Evolutionary conservation across 352 stramenopile species (phyloP), one percentile per base, ranked within the genome.

Genomic region (Pythium scleroteichum): DNA sequence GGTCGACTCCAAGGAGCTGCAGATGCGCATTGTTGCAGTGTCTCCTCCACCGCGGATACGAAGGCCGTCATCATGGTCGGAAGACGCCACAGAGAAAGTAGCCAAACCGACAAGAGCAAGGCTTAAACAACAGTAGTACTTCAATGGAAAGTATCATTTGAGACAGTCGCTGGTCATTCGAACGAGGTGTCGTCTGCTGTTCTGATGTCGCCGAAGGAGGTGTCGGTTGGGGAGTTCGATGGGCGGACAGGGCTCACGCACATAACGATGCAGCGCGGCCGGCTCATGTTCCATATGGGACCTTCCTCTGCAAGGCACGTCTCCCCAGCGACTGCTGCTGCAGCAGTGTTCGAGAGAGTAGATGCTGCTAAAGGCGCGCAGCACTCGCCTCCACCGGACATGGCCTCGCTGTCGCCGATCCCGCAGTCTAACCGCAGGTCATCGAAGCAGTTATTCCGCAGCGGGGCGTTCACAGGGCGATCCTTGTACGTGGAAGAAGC

Each of bases 241-340:
- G 38, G 50, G 1, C 50, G 40, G 26, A 78, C 77, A 53, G 78
- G 80, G 14, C 73, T 92, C 64, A 91, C 81, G 40, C 66, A 80
- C 53, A 68, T 94, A 26, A 91, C 81, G 53, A 68, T 76, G 19
- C 85, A 94, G 63, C 82, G 79, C 17, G 85, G 85, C 0, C 78
- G 83, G 7, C 56, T 89, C 60, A 71, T 91, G 14, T 92, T 92
- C 56, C 83, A 91, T 62, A 88, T 92, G 78, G 85, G 85, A 3
- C 72, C 24, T 74, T 71, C 26, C 40, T 62, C 42, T 69, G 70
- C 62, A 76, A 87, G 79, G 58, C 45, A 51, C 49, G 27, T 52
- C 59, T n/a, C 13, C 19, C 10, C 29, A 10, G 29, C 29, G 29
- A n/a, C n/a, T n/a, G n/a, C n/a, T n/a, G n/a, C n/a, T n/a, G n/a